Conservation (phyloP, 2,329 filamentous ascomycete species). For the Monosporascus sp. region DNA sequence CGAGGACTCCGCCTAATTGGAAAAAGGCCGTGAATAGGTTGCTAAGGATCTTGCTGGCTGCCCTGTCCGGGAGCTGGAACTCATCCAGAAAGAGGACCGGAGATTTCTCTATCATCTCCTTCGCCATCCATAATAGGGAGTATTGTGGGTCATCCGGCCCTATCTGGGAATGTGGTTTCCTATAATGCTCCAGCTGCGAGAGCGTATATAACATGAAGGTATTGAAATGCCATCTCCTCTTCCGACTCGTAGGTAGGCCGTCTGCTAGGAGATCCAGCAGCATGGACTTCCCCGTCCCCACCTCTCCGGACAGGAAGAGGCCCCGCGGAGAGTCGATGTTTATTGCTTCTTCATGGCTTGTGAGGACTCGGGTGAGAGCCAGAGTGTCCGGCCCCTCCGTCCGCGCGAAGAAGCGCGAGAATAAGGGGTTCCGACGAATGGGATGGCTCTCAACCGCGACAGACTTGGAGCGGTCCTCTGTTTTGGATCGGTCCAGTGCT, state of each 20-base stretch:
- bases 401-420: constrained; percentile 53
- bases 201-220: constrained; percentile 79
- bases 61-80: constrained; percentile 76
- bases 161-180: constrained; percentile 32
- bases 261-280: constrained; percentile 78
- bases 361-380: constrained; percentile 64
- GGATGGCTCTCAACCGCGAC: constrained; percentile 50
- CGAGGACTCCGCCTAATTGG: constrained; percentile 72
- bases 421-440: constrained; percentile 53
- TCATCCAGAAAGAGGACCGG: constrained; percentile 78
- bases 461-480: constrained; percentile 26
- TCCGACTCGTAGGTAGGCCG: constrained; percentile 66
- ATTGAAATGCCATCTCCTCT: constrained; percentile 77
- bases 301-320: constrained; percentile 73
- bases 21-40: constrained; percentile 77
- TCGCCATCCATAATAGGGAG: constrained; percentile 67
- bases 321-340: constrained; percentile 68
- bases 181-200: constrained; percentile 63
- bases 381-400: constrained; percentile 52
- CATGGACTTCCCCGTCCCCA: constrained; percentile 81
- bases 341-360: constrained; percentile 65
- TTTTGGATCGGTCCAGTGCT: constrained; percentile 32
- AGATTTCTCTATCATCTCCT: constrained; percentile 67
- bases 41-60: constrained; percentile 72
- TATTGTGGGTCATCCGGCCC: constrained; percentile 45